Evolutionary conservation across 768 basidiomycete species (phyloP).

Genomic region (Inosperma sp.): DNA sequence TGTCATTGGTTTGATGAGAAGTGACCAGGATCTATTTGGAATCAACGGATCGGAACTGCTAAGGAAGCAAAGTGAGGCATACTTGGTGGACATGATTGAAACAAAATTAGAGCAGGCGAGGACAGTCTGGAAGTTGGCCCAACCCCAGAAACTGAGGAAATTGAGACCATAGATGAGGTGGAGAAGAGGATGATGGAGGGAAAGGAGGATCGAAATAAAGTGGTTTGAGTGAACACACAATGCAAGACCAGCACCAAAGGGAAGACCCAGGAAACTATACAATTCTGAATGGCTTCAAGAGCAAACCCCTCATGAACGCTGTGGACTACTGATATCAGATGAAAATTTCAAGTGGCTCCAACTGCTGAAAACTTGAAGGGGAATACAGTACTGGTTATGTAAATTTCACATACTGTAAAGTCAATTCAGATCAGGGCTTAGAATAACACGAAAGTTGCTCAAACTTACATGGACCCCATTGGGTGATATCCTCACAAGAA

Average conservation of each 20-base stretch:
- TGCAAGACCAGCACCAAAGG: not conserved
- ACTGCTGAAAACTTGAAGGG: not conserved
- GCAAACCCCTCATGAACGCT: not conserved
- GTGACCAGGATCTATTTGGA: slow-evolving; percentile 3
- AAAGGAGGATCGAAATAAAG: not conserved
- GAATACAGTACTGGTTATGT: not conserved
- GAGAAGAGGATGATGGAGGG: not conserved
- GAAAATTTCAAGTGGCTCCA: not conserved
- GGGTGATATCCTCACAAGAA: too few relatives aligned
- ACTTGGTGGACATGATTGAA: slow-evolving; percentile 2
- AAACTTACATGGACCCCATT: too few relatives aligned
- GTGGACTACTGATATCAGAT: not conserved
- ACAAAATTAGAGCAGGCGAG: not conserved
- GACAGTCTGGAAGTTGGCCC: not conserved
- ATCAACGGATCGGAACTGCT: not conserved
- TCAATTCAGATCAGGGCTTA: not conserved
- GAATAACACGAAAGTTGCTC: too few relatives aligned
- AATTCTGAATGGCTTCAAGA: not conserved
- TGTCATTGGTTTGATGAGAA: not conserved
- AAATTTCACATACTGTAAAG: not conserved
- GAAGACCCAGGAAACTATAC: not conserved
- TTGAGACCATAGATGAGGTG: not conserved
- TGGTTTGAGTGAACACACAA: slow-evolving; percentile 2
- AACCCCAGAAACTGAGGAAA: not conserved
- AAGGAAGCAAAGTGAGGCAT: not conserved